A percentile compares a stretch with the other conserved stretches of the same genome.
Conservation (phyloP, 2,329 filamentous ascomycete genomes). For the Ascosphaera acerosa region DNA sequence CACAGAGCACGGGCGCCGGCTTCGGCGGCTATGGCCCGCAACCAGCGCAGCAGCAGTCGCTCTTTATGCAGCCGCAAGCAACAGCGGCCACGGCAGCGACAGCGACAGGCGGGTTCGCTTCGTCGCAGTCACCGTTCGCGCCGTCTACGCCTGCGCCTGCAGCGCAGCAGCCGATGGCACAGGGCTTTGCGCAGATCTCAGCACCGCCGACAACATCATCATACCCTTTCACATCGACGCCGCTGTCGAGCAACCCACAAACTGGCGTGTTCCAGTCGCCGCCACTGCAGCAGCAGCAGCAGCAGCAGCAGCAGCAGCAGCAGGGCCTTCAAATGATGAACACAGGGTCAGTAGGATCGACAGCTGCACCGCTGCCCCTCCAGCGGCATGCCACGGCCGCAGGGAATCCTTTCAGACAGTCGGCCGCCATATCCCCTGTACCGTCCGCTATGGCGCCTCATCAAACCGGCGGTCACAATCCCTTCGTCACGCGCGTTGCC, state of each 20-base stretch:
- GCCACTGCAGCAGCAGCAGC: conserved; percentile 11
- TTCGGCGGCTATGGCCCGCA: conserved; percentile 60
- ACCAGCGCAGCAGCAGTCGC: conserved; percentile 27
- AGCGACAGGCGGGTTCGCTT: too few relatives aligned
- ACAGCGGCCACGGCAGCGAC: too few relatives aligned
- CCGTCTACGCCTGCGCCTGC: too few relatives aligned
- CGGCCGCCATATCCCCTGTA: conserved; percentile 24
- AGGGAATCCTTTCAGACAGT: conserved; percentile 79
- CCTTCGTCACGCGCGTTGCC: conserved; percentile 44
- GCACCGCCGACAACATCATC: neutral
- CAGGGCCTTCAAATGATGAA: conserved; percentile 10
- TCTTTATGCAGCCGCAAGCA: too few relatives aligned
- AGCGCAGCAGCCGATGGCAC: too few relatives aligned
- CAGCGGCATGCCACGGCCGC: conserved; percentile 58
- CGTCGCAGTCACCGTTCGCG: too few relatives aligned
- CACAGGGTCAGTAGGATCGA: conserved; percentile 15
- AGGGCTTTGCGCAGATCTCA: too few relatives aligned
- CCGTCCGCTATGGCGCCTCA: conserved; percentile 29
- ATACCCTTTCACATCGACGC: neutral
- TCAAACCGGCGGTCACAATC: conserved; percentile 42
- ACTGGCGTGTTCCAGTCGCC: conserved; percentile 2
- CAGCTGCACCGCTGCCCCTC: conserved; percentile 16
- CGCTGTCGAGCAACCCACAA: too few relatives aligned
- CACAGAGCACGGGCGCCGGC: conserved; percentile 45
- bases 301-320: conserved; percentile 3